Evolutionary conservation across 208 protist species (phyloP), one percentile per base, ranked within the genome.

Genomic region (Crithidia expoeki): DNA sequence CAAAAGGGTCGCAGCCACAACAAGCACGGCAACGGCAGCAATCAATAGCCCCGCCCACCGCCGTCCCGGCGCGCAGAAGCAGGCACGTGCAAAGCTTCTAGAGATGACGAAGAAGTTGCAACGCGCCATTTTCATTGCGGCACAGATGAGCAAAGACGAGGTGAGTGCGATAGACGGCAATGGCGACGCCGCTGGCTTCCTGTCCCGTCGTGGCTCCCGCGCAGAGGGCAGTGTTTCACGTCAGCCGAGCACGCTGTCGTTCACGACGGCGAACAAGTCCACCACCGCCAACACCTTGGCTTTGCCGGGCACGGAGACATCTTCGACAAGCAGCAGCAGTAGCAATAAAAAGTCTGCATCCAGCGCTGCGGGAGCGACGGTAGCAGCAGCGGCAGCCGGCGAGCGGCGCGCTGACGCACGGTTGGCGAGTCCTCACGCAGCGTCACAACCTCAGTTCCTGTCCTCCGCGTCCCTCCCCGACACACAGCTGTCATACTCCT

Each of bases 81-180:
- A 71, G 60, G 62, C 63, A 9, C 71, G 71, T 11, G 25, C 64
- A 14, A 47, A 58, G 5, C 63, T 76, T 19, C 23, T 51, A 27
- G 71, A 70, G 49, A 4, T 42, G 1, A 53, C 65, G 5, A 70
- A 70, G 40, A 76, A 70, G 40, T 57, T 76, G 33, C 71, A 76
- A 46, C 67, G 63, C 2, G 71, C 63, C 6, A 49, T 40, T 23
- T 23, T 71, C 38, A 28, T 76, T 5, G 23, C 62, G 2, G 28
- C 33, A 34, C 71, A 76, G 55, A 63, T 66, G 30, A 42, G 52
- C 17, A 50, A 53, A 23, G 66, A 59, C 19, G 56, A 51, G 56
- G 21, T 38, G 16, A 61, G 30, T 5, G 57, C 47, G 16, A 27
- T 17, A 1, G 62, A 34, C 28, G 34, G 28, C 68, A 16, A 23